Evolutionary conservation across 176 grass and related monocot species (phyloP), one percentile per base, ranked within the genome.

Genomic region (Secale cereale): DNA sequence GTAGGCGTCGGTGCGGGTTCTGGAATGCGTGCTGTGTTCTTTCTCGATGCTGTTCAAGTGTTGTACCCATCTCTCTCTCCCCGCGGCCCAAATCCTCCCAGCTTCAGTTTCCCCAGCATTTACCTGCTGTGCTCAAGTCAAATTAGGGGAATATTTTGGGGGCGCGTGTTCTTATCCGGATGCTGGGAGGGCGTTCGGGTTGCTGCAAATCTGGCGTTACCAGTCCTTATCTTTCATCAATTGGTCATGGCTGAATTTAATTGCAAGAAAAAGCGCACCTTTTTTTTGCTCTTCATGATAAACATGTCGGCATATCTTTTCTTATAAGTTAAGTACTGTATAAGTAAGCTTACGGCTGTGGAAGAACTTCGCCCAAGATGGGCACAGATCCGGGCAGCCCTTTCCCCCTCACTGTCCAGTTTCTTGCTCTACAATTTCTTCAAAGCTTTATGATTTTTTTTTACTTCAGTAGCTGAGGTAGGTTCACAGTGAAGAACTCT

Each of bases 21-120:
- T 29, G 52, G 64, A 78, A 77, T 67, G 83, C 39, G 70, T 80
- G 28, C 36, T 48, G 70, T 64, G 29, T 64, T 73, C 3, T 48
- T 82, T 48, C 54, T 57, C 54, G 48, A 1, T 52, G 48, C 48
- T 29, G 13, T 3, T 17, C 13, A 7, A 52, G 16, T 48, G 70
- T 46, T 74, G 3, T 5, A 46, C 70, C 37, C 9, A 1, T 13
- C 3, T 7, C 45, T 46, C 16, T 19, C 48, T 52, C 16, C 48
- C 16, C 7, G 48, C 15, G 14, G 48, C 19, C 48, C 48, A 52
- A 52, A 52, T 40, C 39, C 70, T 73, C 39, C 70, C 13, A 19
- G 4, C 7, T 74, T 74, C 45, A 46, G 10, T 64, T 8, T 3
- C 31, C n/a, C 37, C 1, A 4, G 7, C 5, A 25, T 43, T 72